Evolutionary conservation across 768 basidiomycete genomes (phyloP), one percentile per base, ranked within the genome.

Genomic region (Suillus tomentosus): DNA sequence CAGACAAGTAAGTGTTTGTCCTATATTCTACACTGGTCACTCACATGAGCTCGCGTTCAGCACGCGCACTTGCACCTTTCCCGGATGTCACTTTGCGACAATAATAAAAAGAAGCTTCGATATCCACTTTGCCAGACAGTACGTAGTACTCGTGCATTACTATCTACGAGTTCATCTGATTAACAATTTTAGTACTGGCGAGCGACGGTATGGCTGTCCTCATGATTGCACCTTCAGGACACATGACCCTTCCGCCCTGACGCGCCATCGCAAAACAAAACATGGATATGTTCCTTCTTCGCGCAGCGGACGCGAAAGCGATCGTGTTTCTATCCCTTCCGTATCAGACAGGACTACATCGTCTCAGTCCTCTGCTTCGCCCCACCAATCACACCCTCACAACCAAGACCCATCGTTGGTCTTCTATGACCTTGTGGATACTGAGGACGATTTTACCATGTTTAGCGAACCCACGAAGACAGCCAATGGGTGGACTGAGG

Each of bases 61-160:
- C 0, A 59, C 70, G n/a, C 66, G 68, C 34, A 54, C 50, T 31
- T 76, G 73, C 61, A 60, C 60, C 31, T 53, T 60, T 15, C 8
- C 68, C 1, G 3, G 14, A 34, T 73, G 72, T 31, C 13, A 24
- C 2, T 73, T 71, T 31, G 55, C 56, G 13, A 68, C 66, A 19
- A 42, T 66, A 9, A 66, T 66, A 27, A 74, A 68, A 60, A 73
- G 65, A 61, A 71, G 69, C 40, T 65, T 74, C 0, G 11, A 3
- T 1, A 66, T 76, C 8, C 75, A 75, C 57, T 14, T 61, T 3
- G 63, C 57, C 14, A 65, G 2, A 43, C 72, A 73, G 73, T 74
- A 50, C 39, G 69, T 56, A 7, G 69, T 56, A 7, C 27, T 22
- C 7, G 22, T 31, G 9, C 39, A 24, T 17, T 1, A 19, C 11